Evolutionary conservation across 768 basidiomycete species (phyloP).

Genomic region (Lyophyllum decastes): DNA sequence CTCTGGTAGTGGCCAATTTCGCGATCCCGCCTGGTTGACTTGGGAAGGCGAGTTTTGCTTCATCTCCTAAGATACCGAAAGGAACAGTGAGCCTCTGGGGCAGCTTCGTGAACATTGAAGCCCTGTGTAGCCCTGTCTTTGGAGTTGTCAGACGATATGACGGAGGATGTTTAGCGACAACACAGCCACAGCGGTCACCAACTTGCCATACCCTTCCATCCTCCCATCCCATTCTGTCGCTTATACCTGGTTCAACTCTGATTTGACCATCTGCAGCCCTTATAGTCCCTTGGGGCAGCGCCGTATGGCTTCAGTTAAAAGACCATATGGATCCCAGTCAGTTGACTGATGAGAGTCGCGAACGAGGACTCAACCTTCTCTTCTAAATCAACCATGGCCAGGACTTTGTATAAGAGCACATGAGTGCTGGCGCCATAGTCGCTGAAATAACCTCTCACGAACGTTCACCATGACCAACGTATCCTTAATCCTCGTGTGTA

Average conservation of each 20-base stretch:
- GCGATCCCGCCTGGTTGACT: conserved; percentile 80
- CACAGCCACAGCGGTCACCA: conserved; percentile 10
- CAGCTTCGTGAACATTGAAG: conserved; percentile 64
- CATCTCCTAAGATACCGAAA: conserved; percentile 80
- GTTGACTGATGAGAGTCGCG: background rate
- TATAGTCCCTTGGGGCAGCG: background rate
- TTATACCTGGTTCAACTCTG: too few relatives aligned
- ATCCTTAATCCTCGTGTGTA: background rate
- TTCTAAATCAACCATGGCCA: background rate
- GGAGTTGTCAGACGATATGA: background rate
- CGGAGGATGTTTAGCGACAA: background rate
- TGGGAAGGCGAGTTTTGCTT: conserved; percentile 88
- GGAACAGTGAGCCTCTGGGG: conserved; percentile 75
- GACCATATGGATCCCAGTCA: background rate
- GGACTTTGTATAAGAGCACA: background rate
- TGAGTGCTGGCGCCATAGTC: background rate
- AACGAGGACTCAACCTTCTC: background rate
- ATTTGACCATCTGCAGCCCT: background rate
- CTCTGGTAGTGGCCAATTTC: conserved; percentile 72
- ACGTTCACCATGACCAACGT: background rate
- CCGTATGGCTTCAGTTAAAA: background rate
- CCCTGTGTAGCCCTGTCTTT: background rate
- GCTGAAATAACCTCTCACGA: background rate
- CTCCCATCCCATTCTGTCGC: too few relatives aligned
- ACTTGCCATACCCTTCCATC: too few relatives aligned